phyloP scores from a whole-genome alignment of 1,284 basidiomycete genomes.

The Gymnopus androsaceus region DNA sequence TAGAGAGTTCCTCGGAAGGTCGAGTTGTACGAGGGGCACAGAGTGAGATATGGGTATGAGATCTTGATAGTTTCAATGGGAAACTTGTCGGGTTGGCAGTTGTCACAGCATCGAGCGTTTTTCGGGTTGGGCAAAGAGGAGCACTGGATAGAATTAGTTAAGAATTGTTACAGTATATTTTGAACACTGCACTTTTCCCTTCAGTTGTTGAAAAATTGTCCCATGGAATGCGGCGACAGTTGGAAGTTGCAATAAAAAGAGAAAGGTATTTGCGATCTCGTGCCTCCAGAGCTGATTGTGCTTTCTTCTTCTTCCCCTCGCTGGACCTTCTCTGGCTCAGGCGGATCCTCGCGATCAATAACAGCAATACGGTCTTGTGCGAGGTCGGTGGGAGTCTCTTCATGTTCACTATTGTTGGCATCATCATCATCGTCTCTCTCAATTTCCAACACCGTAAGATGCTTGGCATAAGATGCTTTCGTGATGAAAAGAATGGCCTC shows the following conservation, averaged over 20 bases:
- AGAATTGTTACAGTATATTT: too few relatives aligned
- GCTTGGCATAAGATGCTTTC: conserved; percentile 15
- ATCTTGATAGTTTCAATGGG: conserved; percentile 13
- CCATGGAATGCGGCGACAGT: conserved; percentile 20
- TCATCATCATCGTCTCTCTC: neutral
- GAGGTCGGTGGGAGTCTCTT: neutral
- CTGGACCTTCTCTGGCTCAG: neutral
- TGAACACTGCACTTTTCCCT: conserved; percentile 14
- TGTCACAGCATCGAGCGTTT: conserved; percentile 21
- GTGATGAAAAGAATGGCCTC: conserved; percentile 15
- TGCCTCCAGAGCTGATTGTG: neutral
- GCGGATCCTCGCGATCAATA: conserved; percentile 6
- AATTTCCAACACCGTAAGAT: neutral
- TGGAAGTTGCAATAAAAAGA: conserved; percentile 15
- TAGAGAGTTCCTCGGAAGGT: neutral
- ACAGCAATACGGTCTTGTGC: conserved; percentile 1
- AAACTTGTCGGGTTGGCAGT: conserved; percentile 17
- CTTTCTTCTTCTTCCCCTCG: neutral
- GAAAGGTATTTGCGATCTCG: conserved; percentile 17
- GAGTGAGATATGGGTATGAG: neutral
- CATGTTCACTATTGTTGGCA: neutral
- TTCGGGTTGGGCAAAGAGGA: conserved; percentile 2
- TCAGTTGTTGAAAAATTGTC: conserved; percentile 19
- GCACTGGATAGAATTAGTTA: neutral
- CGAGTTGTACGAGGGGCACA: neutral